Base-by-base conservation (phyloP, 495 filamentous ascomycete genomes). In the Cercophora samala region DNA sequence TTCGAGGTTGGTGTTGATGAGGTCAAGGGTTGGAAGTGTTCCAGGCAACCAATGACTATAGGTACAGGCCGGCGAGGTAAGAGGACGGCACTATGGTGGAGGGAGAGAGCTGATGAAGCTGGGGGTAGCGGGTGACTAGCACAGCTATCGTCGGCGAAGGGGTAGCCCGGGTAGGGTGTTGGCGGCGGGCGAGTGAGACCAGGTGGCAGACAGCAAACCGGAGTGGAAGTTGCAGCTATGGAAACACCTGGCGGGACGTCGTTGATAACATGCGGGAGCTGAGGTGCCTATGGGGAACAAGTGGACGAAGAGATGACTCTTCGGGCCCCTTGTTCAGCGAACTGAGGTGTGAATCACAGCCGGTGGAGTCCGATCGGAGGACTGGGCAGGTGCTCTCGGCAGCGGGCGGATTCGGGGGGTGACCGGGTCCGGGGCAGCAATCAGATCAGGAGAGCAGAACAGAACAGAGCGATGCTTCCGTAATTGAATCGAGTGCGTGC, bases 281-380 rank as follows among this genome's bases (percentile, higher is more conserved):
- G 26, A 67, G 69, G 59, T 67, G 69, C 69, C 62, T 77, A 68
- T 56, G 68, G 70, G 72, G 78, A 78, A 80, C 72, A 78, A 75
- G 80, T 68, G 75, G 79, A 74, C 72, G 74, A 80, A 79, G 78
- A 79, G 78, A 75, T 81, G 74, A 78, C 80, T 81, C 80, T 78
- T 76, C 78, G 70, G 74, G 76, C 77, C 77, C 77, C 79, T 75
- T 77, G 73, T 75, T 76, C 73, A 65, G 63, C 66, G 70, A 69
- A 71, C 69, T 68, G 65, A 66, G 51, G 69, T 68, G 74, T 75
- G 75, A 77, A 68, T 72, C 72, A 75, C 73, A 66, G 55, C 61
- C 22, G 60, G 73, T 70, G 71, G 74, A 75, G 61, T 65, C 70
- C 51, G 70, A 62, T 67, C 63, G 73, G 60, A 51, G 32, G 64